Evolutionary conservation across 1,284 basidiomycete genomes (phyloP).

Genomic region (Apiotrichum sp.): DNA sequence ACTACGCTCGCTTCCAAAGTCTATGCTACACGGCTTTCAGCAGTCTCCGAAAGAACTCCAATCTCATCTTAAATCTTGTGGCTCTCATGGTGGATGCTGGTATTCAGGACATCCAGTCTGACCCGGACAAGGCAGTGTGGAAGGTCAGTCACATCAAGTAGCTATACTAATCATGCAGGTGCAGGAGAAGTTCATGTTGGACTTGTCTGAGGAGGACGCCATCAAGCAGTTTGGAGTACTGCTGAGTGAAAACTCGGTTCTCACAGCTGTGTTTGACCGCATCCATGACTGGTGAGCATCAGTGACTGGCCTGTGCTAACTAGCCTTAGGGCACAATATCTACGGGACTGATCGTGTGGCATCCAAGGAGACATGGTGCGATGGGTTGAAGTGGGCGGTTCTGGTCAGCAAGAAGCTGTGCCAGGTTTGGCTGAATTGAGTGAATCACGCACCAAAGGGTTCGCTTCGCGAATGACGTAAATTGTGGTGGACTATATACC

Average conservation of each 20-base stretch:
- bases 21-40: slow-evolving; percentile 96
- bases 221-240: slow-evolving; percentile 93
- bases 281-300: slow-evolving; percentile 57
- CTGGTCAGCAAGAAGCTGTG: too few relatives aligned
- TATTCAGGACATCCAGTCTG: slow-evolving; percentile 90
- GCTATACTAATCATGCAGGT: slow-evolving; percentile 53
- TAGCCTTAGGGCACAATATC: slow-evolving; percentile 38
- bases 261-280: slow-evolving; percentile 84
- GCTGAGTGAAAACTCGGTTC: slow-evolving; percentile 89
- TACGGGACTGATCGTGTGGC: slow-evolving; percentile 28
- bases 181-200: slow-evolving; percentile 92
- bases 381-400: not conserved
- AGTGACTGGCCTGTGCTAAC: not conserved
- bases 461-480: too few relatives aligned
- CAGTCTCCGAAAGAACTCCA: slow-evolving; percentile 92
- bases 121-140: slow-evolving; percentile 57
- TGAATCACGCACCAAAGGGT: too few relatives aligned
- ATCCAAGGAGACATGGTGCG: not conserved
- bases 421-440: too few relatives aligned
- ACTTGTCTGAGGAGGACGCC: slow-evolving; percentile 90
- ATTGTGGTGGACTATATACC: too few relatives aligned
- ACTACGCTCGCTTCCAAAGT: slow-evolving; percentile 91
- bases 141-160: slow-evolving; percentile 44
- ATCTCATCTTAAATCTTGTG: slow-evolving; percentile 92
- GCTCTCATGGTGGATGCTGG: slow-evolving; percentile 97